Conservation (phyloP, 306 rosid genomes). For the Cucurbita maxima region DNA sequence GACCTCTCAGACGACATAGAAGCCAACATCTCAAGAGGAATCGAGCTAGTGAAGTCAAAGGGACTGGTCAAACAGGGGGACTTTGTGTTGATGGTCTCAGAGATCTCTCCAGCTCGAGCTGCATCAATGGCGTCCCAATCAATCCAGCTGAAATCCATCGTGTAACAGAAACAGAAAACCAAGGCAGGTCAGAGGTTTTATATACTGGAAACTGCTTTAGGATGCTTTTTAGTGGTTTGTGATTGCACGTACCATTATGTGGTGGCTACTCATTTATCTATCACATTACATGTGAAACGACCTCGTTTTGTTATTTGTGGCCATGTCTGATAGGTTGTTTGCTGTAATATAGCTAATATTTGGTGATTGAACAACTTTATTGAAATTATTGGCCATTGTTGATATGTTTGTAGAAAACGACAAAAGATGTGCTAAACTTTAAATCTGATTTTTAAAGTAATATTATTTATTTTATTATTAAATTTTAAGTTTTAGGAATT, state of each 20-base stretch:
- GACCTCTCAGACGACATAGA: conserved; percentile 61
- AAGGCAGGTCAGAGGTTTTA: neutral
- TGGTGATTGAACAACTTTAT: neutral
- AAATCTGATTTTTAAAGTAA: neutral
- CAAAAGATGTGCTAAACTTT: neutral
- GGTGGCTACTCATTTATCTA: neutral
- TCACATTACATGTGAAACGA: neutral
- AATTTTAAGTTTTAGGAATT: no score
- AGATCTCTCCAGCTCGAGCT: conserved; percentile 36
- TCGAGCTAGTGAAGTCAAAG: conserved; percentile 39
- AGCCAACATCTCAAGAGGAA: conserved; percentile 47
- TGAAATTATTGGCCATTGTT: neutral
- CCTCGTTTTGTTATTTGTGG: neutral
- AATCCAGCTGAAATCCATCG: conserved; percentile 64
- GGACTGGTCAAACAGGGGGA: conserved; percentile 54
- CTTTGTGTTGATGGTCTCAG: conserved; percentile 56
- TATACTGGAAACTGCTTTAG: neutral
- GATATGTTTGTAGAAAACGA: neutral
- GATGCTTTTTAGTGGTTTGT: neutral
- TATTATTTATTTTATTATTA: neutral
- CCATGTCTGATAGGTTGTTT: neutral
- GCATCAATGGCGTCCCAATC: conserved; percentile 49
- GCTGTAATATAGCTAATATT: neutral
- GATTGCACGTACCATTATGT: conserved; percentile 4
- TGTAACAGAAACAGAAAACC: conserved; percentile 4